phyloP scores from a whole-genome alignment of 139 green algal genomes.

The Chlorella sp. region DNA sequence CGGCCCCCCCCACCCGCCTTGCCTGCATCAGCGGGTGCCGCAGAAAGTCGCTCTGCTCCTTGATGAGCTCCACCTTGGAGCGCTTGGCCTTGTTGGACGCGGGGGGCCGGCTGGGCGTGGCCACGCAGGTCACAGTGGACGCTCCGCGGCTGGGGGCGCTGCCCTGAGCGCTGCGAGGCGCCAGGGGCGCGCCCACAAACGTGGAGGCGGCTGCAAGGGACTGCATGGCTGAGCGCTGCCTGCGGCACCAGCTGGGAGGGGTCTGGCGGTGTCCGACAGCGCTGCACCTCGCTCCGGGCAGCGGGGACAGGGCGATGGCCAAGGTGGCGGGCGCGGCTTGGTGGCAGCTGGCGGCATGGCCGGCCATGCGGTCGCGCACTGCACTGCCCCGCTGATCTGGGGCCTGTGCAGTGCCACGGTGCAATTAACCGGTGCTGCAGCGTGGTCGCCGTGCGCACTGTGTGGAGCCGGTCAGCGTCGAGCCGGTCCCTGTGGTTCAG shows the following conservation, averaged over 20 bases:
- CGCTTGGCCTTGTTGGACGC: constrained; percentile 76
- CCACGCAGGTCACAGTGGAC: constrained; percentile 37
- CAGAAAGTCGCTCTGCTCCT: constrained; percentile 97
- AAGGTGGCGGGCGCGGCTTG: too few species aligned
- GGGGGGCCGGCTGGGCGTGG: constrained; percentile 80
- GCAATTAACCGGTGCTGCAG: too few species aligned
- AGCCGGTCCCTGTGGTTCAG: too few species aligned
- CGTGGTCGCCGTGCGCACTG: too few species aligned
- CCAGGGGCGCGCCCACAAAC: neutral
- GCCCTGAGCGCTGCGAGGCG: neutral
- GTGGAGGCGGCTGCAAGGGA: neutral
- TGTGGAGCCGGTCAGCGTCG: too few species aligned
- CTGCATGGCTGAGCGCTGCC: neutral
- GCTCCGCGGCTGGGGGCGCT: neutral
- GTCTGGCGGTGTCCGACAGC: neutral
- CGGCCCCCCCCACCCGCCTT: neutral
- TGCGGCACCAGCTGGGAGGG: neutral
- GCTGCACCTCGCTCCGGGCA: neutral
- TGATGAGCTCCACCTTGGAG: constrained; percentile 96
- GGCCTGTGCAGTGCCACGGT: too few species aligned
- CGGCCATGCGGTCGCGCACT: too few species aligned
- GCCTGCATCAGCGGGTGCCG: constrained; percentile 96
- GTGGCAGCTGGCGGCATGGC: too few species aligned
- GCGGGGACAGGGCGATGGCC: neutral
- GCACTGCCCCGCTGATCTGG: too few species aligned